phyloP scores from a whole-genome alignment of 768 basidiomycete genomes.

The Leccinum incarnatum region DNA sequence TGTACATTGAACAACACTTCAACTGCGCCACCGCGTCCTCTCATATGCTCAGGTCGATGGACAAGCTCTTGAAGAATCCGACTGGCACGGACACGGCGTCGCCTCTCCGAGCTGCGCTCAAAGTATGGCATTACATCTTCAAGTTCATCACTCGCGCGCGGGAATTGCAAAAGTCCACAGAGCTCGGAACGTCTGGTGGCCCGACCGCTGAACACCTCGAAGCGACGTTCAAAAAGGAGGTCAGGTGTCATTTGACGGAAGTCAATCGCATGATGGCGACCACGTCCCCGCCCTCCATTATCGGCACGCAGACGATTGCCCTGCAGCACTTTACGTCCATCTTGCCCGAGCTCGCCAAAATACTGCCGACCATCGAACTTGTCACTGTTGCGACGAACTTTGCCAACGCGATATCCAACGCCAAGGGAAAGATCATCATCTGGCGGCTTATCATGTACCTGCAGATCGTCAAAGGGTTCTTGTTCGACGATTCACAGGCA shows the following conservation, averaged over 20 bases:
- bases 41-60: conserved; percentile 86
- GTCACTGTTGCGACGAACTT: conserved; percentile 86
- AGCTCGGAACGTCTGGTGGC: conserved; percentile 73
- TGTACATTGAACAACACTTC: conserved; percentile 92
- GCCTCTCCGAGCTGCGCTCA: conserved; percentile 81
- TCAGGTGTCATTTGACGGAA: conserved; percentile 71
- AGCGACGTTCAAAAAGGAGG: conserved; percentile 77
- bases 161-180: conserved; percentile 81
- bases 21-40: conserved; percentile 75
- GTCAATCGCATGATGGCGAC: conserved; percentile 89
- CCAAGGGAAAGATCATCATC: conserved; percentile 84
- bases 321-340: conserved; percentile 92
- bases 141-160: conserved; percentile 90
- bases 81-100: conserved; percentile 71
- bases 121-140: conserved; percentile 97
- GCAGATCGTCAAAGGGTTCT: conserved; percentile 83
- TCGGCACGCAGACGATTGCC: conserved; percentile 94
- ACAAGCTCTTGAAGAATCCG: conserved; percentile 71
- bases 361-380: conserved; percentile 79
- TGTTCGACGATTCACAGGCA: conserved; percentile 81
- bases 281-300: conserved; percentile 76
- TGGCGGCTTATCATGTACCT: conserved; percentile 95
- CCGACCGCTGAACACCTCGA: conserved; percentile 87
- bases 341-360: conserved; percentile 80
- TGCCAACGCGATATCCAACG: conserved; percentile 73